Base-by-base conservation (phyloP, 148 eudicot species). In the Camellia sinensis region DNA sequence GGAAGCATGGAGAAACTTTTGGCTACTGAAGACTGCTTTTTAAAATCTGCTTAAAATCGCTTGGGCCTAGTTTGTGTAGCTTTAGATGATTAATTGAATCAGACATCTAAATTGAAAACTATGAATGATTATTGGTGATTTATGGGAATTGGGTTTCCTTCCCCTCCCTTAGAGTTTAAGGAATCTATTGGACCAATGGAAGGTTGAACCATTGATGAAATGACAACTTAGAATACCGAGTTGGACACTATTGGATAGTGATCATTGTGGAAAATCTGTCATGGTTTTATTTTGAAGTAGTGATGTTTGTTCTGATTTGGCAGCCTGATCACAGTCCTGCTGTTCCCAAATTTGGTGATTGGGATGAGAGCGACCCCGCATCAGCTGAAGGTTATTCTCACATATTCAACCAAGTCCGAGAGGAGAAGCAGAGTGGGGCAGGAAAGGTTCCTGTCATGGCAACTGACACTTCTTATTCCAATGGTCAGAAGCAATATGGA, bases 331-430 rank as follows among this genome's bases (percentile, higher is more conserved):
- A 78, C 64, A 81, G 89, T 69, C 85, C 89, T 76, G 83, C 87
- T 53, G 87, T 88, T 62, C 91, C 91, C 13, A 87, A 79, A 76
- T 92, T 92, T 78, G 95, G 93, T 76, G 95, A 89, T 5, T 92
- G 95, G 95, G 93, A 92, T 64, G 95, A 85, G 83, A 86, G 41
- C 52, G 85, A 92, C 80, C 95, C 93, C 18, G 83, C 97, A 48
- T 80, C 94, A 60, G 91, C 88, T 52, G 93, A 89, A 80, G 91
- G 93, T 61, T 90, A 67, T 82, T 73, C 88, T 62, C 87, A 80
- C 17, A 81, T 89, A 46, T 89, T 91, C 80, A 81, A 85, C 83
- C 83, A 65, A 82, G 89, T 91, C 78, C 80, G 89, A 77, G 91
- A 89, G 85, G 94, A 90, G 84, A 89, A 87, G 80, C 90, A 90